Evolutionary conservation across 768 basidiomycete genomes (phyloP).

Genomic region (Kwoniella heveanensis): DNA sequence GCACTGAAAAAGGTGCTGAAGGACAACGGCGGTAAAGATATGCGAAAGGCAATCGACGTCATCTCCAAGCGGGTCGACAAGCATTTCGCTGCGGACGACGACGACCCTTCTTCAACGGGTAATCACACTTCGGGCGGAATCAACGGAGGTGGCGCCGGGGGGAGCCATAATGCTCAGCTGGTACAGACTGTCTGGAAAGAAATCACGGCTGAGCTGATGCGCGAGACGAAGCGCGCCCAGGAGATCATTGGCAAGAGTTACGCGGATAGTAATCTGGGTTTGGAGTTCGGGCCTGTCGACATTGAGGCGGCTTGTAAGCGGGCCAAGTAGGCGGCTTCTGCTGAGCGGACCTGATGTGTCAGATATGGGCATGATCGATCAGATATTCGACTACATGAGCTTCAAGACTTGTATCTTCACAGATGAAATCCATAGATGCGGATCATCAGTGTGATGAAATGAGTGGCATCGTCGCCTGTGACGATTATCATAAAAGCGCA

Average conservation of each 20-base stretch:
- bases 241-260: conserved; percentile 78
- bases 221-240: conserved; percentile 69
- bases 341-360: too few relatives aligned
- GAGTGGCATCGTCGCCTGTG: too few relatives aligned
- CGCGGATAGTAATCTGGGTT: conserved; percentile 66
- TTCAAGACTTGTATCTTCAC: too few relatives aligned
- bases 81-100: conserved; percentile 75
- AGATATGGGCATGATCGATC: too few relatives aligned
- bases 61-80: conserved; percentile 92
- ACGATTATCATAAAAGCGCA: too few relatives aligned
- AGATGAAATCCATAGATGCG: too few relatives aligned
- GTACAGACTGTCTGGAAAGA: conserved; percentile 86
- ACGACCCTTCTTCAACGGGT: conserved; percentile 60
- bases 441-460: too few relatives aligned
- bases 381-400: too few relatives aligned
- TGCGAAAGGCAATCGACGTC: conserved; percentile 82
- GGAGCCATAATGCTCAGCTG: conserved; percentile 19
- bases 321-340: conserved; percentile 19
- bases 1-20: conserved; percentile 81
- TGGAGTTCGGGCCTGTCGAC: conserved; percentile 75
- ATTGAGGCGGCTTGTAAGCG: conserved; percentile 77
- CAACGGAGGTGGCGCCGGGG: conserved; percentile 6
- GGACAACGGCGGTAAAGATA: conserved; percentile 82
- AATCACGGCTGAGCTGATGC: conserved; percentile 79
- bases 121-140: not conserved